Conservation (phyloP, 2,329 filamentous ascomycete species). For the Cercospora sesami region DNA sequence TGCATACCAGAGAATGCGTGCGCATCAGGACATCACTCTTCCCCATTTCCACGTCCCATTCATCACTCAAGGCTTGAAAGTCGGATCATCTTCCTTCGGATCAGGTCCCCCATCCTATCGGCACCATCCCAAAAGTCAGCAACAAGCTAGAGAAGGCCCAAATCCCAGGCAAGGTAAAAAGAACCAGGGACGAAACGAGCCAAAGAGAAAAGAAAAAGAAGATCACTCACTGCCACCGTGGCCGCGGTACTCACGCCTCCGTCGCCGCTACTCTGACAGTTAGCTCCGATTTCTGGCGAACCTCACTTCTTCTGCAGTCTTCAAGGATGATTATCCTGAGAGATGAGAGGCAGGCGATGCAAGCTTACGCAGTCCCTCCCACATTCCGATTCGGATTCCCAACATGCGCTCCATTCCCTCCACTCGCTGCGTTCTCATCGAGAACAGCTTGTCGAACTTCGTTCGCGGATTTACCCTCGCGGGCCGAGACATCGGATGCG, state of each 20-base stretch:
- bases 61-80: background rate
- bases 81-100: background rate
- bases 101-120: background rate
- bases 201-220: background rate
- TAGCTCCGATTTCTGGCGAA: background rate
- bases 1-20: no score
- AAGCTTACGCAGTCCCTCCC: constrained; percentile 32
- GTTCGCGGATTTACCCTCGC: background rate
- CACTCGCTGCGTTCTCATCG: background rate
- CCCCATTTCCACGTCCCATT: background rate
- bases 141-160: background rate
- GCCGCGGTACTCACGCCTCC: constrained; percentile 30
- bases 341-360: no score
- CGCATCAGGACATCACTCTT: no score
- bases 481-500: background rate
- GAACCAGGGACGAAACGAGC: constrained; percentile 7
- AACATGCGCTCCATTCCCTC: constrained; percentile 17
- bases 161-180: constrained; percentile 3
- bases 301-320: no score
- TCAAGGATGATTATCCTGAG: no score
- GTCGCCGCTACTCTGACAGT: constrained; percentile 13
- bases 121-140: background rate
- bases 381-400: constrained; percentile 24
- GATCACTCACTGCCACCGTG: constrained; percentile 20
- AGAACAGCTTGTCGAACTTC: background rate